phyloP scores from a whole-genome alignment of 768 basidiomycete genomes.

The Leccinum barrowsii region DNA sequence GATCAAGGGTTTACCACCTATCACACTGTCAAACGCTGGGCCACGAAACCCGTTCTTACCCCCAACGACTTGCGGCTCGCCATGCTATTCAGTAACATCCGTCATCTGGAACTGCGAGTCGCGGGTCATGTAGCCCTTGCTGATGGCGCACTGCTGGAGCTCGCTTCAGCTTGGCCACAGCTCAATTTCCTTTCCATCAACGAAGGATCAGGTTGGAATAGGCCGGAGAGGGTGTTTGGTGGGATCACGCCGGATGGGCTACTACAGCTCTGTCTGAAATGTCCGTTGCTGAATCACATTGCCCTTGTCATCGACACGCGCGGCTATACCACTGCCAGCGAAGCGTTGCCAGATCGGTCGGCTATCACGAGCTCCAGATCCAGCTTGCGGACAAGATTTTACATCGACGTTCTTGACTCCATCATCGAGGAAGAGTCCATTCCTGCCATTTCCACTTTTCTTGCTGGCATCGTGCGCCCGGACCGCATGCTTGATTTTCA shows the following conservation, averaged over 20 bases:
- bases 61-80: too few relatives aligned
- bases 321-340: background rate
- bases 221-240: background rate
- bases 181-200: background rate
- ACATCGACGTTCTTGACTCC: background rate
- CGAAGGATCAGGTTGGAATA: background rate
- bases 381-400: background rate
- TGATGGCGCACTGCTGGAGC: background rate
- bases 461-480: background rate
- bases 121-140: background rate
- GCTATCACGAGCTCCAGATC: background rate
- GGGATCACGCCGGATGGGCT: background rate
- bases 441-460: background rate
- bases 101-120: background rate
- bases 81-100: background rate
- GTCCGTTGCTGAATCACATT: background rate
- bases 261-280: background rate
- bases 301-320: background rate
- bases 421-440: background rate
- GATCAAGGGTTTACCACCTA: too few relatives aligned
- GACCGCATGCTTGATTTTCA: background rate
- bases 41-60: too few relatives aligned
- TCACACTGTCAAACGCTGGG: too few relatives aligned
- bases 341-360: background rate
- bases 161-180: background rate